These are phyloP conservation scores for Corynascus novoguineensis DNA, from an alignment of 495 filamentous ascomycete genomes.

Conservation along the genomic window DNA sequence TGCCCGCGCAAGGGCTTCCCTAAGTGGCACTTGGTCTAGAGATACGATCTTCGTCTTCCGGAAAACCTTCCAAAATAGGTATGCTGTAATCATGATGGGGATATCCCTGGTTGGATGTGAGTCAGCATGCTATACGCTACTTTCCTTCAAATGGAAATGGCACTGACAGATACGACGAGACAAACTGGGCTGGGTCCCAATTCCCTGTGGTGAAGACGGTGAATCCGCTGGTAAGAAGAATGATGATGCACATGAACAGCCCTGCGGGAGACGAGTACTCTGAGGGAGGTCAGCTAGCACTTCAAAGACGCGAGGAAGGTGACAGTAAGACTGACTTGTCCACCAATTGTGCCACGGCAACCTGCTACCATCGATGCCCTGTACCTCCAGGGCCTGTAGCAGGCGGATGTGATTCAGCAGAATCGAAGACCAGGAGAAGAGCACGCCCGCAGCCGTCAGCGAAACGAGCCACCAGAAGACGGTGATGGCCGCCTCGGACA, in stretches of 20 bases:
- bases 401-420: slow-evolving; percentile 45
- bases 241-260: slow-evolving; percentile 41
- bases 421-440: slow-evolving; percentile 51
- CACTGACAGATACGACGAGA: slow-evolving; percentile 47
- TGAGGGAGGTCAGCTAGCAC: slow-evolving; percentile 7
- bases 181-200: slow-evolving; percentile 43
- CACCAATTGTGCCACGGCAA: slow-evolving; percentile 46
- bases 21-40: slow-evolving; percentile 47
- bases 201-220: slow-evolving; percentile 44
- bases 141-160: not conserved
- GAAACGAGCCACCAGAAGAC: slow-evolving; percentile 60
- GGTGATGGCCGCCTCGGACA: slow-evolving; percentile 50
- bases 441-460: slow-evolving; percentile 49
- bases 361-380: slow-evolving; percentile 32
- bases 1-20: slow-evolving; percentile 35
- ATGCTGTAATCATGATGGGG: slow-evolving; percentile 48
- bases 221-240: slow-evolving; percentile 46
- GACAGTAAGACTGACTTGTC: slow-evolving; percentile 27
- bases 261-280: slow-evolving; percentile 34
- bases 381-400: slow-evolving; percentile 36
- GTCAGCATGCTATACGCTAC: not conserved
- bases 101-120: slow-evolving; percentile 40
- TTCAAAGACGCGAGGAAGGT: not conserved
- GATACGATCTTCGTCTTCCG: slow-evolving; percentile 50
- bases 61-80: slow-evolving; percentile 50